Evolutionary conservation across 345 rosid genomes (phyloP).

Genomic region (Dipteronia dyeriana): DNA sequence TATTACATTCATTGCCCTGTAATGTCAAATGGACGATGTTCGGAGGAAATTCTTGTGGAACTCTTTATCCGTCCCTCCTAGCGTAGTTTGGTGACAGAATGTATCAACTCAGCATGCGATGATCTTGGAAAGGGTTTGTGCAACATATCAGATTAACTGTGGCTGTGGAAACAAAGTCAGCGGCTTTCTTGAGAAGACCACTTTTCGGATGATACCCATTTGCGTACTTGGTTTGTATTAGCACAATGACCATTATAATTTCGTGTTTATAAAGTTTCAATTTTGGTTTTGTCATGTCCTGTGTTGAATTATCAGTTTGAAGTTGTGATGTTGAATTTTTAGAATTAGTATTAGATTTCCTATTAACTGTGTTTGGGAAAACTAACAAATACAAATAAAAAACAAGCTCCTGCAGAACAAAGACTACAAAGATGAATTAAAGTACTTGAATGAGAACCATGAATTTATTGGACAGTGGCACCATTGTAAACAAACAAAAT

Average conservation of each 20-base stretch:
- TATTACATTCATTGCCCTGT: not conserved
- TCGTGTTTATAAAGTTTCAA: not conserved
- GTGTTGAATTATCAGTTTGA: too few relatives aligned
- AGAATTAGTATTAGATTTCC: too few relatives aligned
- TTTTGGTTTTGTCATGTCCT: too few relatives aligned
- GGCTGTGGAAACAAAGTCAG: too few relatives aligned
- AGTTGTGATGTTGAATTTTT: too few relatives aligned
- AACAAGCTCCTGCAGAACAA: not conserved
- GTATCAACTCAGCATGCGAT: conserved; percentile 25
- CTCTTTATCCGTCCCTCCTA: conserved; percentile 1
- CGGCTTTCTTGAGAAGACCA: too few relatives aligned
- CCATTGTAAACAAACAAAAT: not conserved
- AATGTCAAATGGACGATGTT: conserved; percentile 4
- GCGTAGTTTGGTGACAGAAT: conserved; percentile 24
- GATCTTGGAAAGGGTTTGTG: conserved; percentile 26
- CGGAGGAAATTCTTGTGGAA: not conserved
- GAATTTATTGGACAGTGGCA: too few relatives aligned
- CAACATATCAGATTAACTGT: conserved; percentile 8
- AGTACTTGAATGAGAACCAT: not conserved
- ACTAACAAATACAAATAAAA: too few relatives aligned
- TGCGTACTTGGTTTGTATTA: not conserved
- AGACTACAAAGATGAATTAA: not conserved
- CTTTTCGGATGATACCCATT: too few relatives aligned
- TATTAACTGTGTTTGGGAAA: too few relatives aligned
- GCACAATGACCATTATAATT: not conserved